Base-by-base conservation (phyloP, 164 flowering plant species). In the Euptelea pleiosperma region DNA sequence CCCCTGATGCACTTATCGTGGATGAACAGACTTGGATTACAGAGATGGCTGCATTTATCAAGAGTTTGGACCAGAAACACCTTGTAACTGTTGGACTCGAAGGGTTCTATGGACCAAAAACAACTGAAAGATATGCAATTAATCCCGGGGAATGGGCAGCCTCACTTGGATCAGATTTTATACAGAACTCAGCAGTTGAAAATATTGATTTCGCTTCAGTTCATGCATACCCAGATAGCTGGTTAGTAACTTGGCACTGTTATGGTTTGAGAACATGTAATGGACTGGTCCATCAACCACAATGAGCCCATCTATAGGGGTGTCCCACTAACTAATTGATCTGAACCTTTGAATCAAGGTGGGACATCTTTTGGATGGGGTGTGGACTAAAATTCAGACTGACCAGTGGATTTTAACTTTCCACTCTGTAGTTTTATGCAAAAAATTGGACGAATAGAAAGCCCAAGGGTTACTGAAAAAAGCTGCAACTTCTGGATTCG, bases 141-240 rank as follows among this genome's bases (percentile, higher is more conserved):
- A 81, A 84, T 61, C 89, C 89, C 33, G 85, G 86, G 42, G 62
- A 69, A 14, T 83, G 89, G 86, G 89, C 86, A 16, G 70, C 78
- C 15, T 65, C 62, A 15, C 76, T 83, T 49, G 89, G 89, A 63
- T 72, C 86, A 36, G 89, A 83, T 63, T 83, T 83, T 48, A 70
- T 81, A 55, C 67, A 64, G 58, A 77, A 83, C 65, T 83, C 84
- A 46, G 77, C 72, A n/a, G 67, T 77, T 46, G 60, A 63, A 14
- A 52, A 64, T 61, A 81, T 83, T 35, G 89, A 83, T 67, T 83
- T 83, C 56, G 89, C 86, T 62, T 83, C 89, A 14, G 86, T 71
- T 62, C 89, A 83, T 68, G 77, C 76, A 24, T 83, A 83, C 62
- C 86, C 89, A 1, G 82, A 83, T 62, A 75, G 81, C 74, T 83